A percentile compares a stretch with the other conserved stretches of the same genome.
Evolutionary conservation across 768 basidiomycete species (phyloP).

Genomic region (Russula sp.): DNA sequence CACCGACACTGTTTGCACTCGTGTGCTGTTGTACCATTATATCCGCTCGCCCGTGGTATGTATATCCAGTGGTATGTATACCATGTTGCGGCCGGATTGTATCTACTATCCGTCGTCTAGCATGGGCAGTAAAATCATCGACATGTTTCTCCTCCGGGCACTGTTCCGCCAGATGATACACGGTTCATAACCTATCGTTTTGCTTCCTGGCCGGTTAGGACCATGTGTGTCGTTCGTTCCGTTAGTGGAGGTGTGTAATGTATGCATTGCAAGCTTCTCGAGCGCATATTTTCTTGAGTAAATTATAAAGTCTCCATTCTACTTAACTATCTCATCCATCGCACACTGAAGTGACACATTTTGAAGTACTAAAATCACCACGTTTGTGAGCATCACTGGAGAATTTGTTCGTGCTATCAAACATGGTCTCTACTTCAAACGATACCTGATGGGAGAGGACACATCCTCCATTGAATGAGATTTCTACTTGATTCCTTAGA

Average conservation of each 20-base stretch:
- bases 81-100: conserved; percentile 27
- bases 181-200: too few relatives aligned
- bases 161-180: conserved; percentile 1
- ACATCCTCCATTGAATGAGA: background rate
- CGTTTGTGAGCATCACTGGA: background rate
- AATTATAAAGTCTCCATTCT: background rate
- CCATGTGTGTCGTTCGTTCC: background rate
- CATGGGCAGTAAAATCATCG: conserved; percentile 16
- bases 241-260: background rate
- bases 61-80: conserved; percentile 18
- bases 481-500: background rate
- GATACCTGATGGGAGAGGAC: background rate
- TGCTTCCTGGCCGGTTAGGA: background rate
- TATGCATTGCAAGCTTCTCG: background rate
- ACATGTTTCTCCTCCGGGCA: background rate
- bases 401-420: background rate
- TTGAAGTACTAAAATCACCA: background rate
- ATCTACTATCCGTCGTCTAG: conserved; percentile 17
- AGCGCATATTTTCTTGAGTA: background rate
- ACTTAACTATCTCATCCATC: background rate
- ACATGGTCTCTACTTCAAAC: background rate
- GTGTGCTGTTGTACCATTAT: conserved; percentile 26
- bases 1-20: conserved; percentile 6
- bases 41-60: conserved; percentile 21
- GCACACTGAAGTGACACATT: background rate